Percentiles rank a stretch among this genome's conserved stretches.
Conservation (phyloP, 306 rosid species). For the Purshia tridentata region DNA sequence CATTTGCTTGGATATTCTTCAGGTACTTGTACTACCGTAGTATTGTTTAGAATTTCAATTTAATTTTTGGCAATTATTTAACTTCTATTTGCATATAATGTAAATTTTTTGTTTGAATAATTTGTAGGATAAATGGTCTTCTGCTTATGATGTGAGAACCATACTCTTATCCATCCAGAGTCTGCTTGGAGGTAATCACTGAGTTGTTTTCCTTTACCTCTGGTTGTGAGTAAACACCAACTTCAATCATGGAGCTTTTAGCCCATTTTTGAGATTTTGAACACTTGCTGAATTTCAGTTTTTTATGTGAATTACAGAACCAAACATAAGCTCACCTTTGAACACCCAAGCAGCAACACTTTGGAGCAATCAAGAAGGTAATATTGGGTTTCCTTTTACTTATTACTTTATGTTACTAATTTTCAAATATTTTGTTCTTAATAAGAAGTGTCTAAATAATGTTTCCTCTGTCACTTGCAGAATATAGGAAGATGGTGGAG, state of each 20-base stretch:
- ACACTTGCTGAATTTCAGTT: background rate
- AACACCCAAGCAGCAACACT: constrained; percentile 92
- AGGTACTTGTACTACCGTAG: constrained; percentile 42
- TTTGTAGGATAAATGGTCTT: constrained; percentile 78
- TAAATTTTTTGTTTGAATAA: background rate
- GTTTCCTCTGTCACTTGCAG: constrained; percentile 38
- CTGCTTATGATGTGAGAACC: constrained; percentile 84
- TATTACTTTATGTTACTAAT: background rate
- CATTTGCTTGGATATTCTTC: constrained; percentile 97
- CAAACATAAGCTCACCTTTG: constrained; percentile 86
- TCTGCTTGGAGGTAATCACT: constrained; percentile 73
- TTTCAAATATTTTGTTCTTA: background rate
- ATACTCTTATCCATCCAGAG: constrained; percentile 76
- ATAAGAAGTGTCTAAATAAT: constrained; percentile 7
- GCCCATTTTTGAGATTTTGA: background rate
- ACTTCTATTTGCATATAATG: background rate
- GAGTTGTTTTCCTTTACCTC: background rate
- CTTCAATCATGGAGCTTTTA: background rate
- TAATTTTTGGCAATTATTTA: no score
- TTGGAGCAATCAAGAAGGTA: constrained; percentile 95
- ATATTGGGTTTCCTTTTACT: background rate
- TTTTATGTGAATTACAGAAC: constrained; percentile 45
- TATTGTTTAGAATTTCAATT: background rate
- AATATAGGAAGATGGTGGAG: constrained; percentile 92
- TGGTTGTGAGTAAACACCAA: background rate